These are phyloP conservation scores for Erigeron canadensis DNA, from an alignment of 129 eudicot species.

Conservation along the genomic window DNA sequence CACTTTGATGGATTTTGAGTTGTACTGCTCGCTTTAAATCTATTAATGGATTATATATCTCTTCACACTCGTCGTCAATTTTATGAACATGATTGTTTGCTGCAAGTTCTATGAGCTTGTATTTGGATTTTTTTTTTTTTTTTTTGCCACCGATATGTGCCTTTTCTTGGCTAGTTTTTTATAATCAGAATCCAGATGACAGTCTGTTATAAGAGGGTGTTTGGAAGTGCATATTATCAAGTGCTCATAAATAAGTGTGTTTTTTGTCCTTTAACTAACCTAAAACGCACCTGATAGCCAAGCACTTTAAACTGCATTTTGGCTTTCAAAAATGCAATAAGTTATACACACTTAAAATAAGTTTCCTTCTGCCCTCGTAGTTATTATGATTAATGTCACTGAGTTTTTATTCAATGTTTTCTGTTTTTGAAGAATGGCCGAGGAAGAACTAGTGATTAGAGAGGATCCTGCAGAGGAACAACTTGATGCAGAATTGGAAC, in stretches of 20 bases:
- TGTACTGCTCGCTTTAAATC: too few species aligned
- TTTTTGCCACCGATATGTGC: background rate
- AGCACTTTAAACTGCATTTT: too few species aligned
- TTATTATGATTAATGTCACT: background rate
- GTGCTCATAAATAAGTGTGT: too few species aligned
- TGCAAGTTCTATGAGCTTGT: background rate
- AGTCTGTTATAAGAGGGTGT: background rate
- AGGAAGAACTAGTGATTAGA: constrained; percentile 39
- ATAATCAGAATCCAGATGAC: background rate
- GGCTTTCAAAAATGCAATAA: too few species aligned
- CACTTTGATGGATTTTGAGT: background rate
- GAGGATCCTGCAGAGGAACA: constrained; percentile 25
- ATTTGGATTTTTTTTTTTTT: background rate
- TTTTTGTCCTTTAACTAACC: too few species aligned
- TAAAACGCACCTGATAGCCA: too few species aligned
- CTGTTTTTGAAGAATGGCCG: constrained; percentile 45
- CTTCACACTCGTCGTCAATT: background rate
- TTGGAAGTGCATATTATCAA: too few species aligned
- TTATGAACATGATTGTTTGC: background rate
- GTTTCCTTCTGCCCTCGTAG: background rate
- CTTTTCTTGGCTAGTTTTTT: background rate
- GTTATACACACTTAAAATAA: too few species aligned
- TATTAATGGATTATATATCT: too few species aligned
- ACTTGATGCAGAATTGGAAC: constrained; percentile 23
- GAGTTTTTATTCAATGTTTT: background rate